These are phyloP conservation scores for Saturnispora saitoi DNA, from an alignment of 805 yeast species.

Conservation along the genomic window DNA sequence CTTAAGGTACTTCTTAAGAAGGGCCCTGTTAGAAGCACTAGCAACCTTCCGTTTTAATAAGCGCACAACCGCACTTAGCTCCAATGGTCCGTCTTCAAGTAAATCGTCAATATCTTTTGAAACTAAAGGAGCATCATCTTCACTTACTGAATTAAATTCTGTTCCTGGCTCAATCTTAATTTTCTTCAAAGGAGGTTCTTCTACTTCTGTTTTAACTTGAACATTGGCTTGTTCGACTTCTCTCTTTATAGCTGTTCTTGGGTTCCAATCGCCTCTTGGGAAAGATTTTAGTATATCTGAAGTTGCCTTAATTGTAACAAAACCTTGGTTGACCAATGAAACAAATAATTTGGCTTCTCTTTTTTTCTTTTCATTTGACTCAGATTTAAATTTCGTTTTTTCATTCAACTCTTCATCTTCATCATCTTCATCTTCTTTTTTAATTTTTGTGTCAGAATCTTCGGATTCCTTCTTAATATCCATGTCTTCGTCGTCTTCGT, in stretches of 20 bases:
- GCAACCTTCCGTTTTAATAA: slow-evolving; percentile 54
- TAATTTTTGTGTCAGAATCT: slow-evolving; percentile 19
- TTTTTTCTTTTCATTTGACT: slow-evolving; percentile 7
- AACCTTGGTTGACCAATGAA: slow-evolving; percentile 38
- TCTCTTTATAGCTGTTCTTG: slow-evolving; percentile 35
- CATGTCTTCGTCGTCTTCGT: slow-evolving; percentile 37
- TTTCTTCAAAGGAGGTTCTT: slow-evolving; percentile 25
- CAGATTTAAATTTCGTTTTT: slow-evolving; percentile 16
- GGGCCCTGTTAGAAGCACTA: slow-evolving; percentile 49
- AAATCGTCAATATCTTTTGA: slow-evolving; percentile 63
- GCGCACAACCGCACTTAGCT: slow-evolving; percentile 47
- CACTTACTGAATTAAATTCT: neutral
- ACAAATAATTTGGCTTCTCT: slow-evolving; percentile 28
- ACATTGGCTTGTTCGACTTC: slow-evolving; percentile 14
- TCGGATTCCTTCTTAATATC: slow-evolving; percentile 17
- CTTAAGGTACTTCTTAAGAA: slow-evolving; percentile 38
- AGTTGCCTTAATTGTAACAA: slow-evolving; percentile 58
- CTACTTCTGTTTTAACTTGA: slow-evolving; percentile 1
- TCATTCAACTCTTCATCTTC: slow-evolving; percentile 19
- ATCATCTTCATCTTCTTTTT: slow-evolving; percentile 32
- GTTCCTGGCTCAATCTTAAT: slow-evolving; percentile 16
- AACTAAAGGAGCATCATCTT: slow-evolving; percentile 27
- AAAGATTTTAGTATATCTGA: slow-evolving; percentile 51
- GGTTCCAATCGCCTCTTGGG: slow-evolving; percentile 83
- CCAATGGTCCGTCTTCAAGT: slow-evolving; percentile 45